Evolutionary conservation across 1,139 yeast species (phyloP), one percentile per base, ranked within the genome.

Genomic region (Keqinozyma sinolaborantium): DNA sequence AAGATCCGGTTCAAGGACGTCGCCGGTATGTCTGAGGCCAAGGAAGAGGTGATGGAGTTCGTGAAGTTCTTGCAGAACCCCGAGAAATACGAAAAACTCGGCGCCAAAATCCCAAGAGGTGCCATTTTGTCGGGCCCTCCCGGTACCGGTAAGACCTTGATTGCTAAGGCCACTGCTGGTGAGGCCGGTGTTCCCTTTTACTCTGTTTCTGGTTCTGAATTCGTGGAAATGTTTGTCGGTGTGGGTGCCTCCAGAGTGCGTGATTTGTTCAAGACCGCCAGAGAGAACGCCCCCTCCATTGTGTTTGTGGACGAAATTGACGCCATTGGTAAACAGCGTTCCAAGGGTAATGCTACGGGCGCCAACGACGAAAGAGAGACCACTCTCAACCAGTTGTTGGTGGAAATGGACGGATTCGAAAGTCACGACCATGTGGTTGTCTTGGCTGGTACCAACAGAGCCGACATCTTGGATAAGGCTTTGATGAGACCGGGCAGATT

Each of bases 151-250:
- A 92, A 92, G 59, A 92, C 98, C 1, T 67, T 92, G 42, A 67
- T 92, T 36, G 98, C 98, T n/a, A 90, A 86, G 57, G 98, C 98
- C 4, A 92, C 97, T 26, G 98, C 98, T 1, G 98, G 98, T 42
- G 98, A 92, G 60, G 97, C 97, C 0, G 95, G 92, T 30, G 98
- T 92, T 28, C 97, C 98, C 24, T 92, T 92, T 53, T 78, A 79
- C 45, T 83, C 95, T 11, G 97, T 92, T 9, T 85, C 95, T 4
- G 98, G 97, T 45, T 88, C 97, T n/a, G 97, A 92, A 55, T 92
- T 92, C 46, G 95, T 92, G 12, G 98, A 92, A 60, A 90, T 92
- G 97, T 92, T 88, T 65, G 97, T 88, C 23, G 98, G 98, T 67
- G 97, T 92, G 11, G 98, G 98, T 64, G 97, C 98, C 2, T 83